Conservation (phyloP, 2,329 filamentous ascomycete species). For the Fusarium subtropicale region DNA sequence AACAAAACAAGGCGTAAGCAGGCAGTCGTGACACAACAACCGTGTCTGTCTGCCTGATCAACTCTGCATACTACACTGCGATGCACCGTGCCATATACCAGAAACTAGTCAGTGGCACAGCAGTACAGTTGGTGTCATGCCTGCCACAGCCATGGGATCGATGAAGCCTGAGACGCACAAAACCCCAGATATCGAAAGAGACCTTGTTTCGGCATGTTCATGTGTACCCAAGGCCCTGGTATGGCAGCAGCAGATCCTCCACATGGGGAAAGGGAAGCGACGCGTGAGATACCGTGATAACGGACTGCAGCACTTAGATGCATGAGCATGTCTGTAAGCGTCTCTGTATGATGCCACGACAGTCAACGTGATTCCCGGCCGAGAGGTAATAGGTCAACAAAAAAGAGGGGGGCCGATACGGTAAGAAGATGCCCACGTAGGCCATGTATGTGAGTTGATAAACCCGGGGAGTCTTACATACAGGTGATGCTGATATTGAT, state of each 20-base stretch:
- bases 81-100: constrained; percentile 3
- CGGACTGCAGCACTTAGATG: constrained; percentile 12
- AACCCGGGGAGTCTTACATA: constrained; percentile 24
- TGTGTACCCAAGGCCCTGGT: constrained; percentile 7
- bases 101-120: constrained; percentile 31
- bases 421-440: constrained; percentile 31
- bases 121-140: constrained; percentile 29
- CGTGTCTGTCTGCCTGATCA: constrained; percentile 1
- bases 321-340: constrained; percentile 29
- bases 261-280: constrained; percentile 36
- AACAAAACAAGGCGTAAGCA: constrained; percentile 18
- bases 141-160: constrained; percentile 31
- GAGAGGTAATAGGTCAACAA: constrained; percentile 23
- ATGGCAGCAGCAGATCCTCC: constrained; percentile 31
- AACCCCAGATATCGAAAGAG: constrained; percentile 21
- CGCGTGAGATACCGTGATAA: constrained; percentile 13
- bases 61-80: not conserved
- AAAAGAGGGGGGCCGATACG: constrained; percentile 17
- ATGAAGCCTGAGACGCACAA: constrained; percentile 33
- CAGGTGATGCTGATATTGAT: constrained; percentile 17
- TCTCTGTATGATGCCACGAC: constrained; percentile 29
- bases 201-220: constrained; percentile 23
- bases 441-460: constrained; percentile 16
- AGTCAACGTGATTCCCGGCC: constrained; percentile 15
- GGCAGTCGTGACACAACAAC: constrained; percentile 2